phyloP scores from a whole-genome alignment of 495 filamentous ascomycete genomes.

The Paragyromitra xinjiangensis region DNA sequence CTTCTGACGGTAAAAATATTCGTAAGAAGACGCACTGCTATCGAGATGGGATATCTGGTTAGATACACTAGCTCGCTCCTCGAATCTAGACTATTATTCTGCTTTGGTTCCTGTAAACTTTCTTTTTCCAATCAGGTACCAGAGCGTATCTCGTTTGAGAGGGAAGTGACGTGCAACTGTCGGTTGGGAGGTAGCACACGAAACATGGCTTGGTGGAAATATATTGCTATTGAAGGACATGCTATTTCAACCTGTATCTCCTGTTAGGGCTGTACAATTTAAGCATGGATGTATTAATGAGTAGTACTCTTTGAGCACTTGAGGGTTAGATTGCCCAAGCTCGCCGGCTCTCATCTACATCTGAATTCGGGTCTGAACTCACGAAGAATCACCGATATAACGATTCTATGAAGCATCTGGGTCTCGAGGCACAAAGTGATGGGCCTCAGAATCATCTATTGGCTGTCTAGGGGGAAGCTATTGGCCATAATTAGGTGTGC shows the following conservation, averaged over 20 bases:
- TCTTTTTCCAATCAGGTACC: background rate
- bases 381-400: background rate
- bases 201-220: slow-evolving; percentile 36
- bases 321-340: slow-evolving; percentile 22
- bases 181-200: slow-evolving; percentile 8
- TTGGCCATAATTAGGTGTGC: background rate
- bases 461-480: background rate
- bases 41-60: background rate
- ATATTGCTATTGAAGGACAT: slow-evolving; percentile 32
- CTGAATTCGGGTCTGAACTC: slow-evolving; percentile 4
- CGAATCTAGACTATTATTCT: background rate
- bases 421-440: background rate
- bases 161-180: background rate
- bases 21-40: slow-evolving; percentile 3
- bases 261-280: slow-evolving; percentile 33
- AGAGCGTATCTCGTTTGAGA: background rate
- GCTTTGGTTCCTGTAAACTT: background rate
- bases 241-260: slow-evolving; percentile 15
- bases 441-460: background rate
- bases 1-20: background rate
- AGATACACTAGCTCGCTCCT: background rate
- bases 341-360: background rate
- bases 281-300: slow-evolving; percentile 34
- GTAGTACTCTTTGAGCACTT: slow-evolving; percentile 14
- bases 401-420: background rate